These are phyloP conservation scores for Peronospora tabacina DNA, from an alignment of 352 stramenopile genomes.

Conservation along the genomic window DNA sequence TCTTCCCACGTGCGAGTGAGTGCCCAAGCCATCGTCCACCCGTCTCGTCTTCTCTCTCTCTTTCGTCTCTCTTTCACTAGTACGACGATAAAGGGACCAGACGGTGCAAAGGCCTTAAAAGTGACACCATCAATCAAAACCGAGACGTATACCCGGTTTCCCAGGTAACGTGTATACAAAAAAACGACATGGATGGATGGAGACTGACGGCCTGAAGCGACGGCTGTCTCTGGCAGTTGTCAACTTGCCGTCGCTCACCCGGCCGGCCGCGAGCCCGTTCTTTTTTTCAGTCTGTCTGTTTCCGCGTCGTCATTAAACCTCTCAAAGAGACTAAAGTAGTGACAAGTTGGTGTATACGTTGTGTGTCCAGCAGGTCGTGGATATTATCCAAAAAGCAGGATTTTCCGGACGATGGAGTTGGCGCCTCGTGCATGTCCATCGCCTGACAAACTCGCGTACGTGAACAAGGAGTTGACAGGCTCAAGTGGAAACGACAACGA, in stretches of 20 bases:
- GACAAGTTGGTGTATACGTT: neutral
- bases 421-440: constrained; percentile 10
- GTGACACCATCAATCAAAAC: constrained; percentile 19
- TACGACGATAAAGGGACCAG: neutral
- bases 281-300: neutral
- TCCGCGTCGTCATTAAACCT: neutral
- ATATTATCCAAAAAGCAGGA: neutral
- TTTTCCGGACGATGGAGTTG: constrained; percentile 31
- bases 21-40: neutral
- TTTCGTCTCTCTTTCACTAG: neutral
- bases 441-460: constrained; percentile 10
- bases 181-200: constrained; percentile 15
- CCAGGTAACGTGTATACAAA: constrained; percentile 1
- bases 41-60: neutral
- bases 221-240: neutral
- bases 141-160: neutral
- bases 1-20: constrained; percentile 13
- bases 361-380: neutral
- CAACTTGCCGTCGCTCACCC: neutral
- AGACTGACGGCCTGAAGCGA: constrained; percentile 7
- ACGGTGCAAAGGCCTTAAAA: constrained; percentile 12
- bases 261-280: neutral
- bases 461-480: constrained; percentile 6
- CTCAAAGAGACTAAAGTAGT: neutral
- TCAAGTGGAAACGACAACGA: neutral